phyloP scores from a whole-genome alignment of 2,329 filamentous ascomycete species.

The Sporothrix curviconia region DNA sequence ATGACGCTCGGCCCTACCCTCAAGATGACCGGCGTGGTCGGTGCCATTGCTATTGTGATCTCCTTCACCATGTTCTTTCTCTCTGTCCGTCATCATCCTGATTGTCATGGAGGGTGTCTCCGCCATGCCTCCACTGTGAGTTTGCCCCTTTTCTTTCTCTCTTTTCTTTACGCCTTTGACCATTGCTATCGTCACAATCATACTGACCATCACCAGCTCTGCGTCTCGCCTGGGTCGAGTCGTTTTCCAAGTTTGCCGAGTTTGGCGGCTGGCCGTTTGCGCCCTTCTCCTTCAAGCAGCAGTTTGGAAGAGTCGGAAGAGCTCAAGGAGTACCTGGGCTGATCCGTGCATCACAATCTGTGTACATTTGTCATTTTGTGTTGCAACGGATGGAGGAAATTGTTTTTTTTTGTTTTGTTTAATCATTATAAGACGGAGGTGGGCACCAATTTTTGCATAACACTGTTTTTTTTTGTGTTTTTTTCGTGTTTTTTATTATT shows the following conservation, averaged over 20 bases:
- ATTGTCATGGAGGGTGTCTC: constrained; percentile 95
- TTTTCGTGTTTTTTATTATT: constrained; percentile 4
- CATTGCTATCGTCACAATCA: too few relatives aligned
- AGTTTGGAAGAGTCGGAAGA: constrained; percentile 78
- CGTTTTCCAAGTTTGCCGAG: constrained; percentile 95
- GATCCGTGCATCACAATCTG: constrained; percentile 8
- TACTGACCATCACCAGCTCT: constrained; percentile 35
- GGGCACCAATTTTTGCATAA: constrained; percentile 1
- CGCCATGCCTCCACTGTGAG: constrained; percentile 74
- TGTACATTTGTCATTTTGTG: not conserved
- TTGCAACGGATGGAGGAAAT: too few relatives aligned
- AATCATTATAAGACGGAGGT: not conserved
- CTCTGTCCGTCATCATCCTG: constrained; percentile 60
- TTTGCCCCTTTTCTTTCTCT: not conserved
- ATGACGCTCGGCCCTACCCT: constrained; percentile 88
- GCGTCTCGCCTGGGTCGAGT: constrained; percentile 92
- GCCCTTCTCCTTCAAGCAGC: constrained; percentile 78
- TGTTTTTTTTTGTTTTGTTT: not conserved
- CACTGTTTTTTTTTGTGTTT: not conserved
- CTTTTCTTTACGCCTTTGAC: not conserved
- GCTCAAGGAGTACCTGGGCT: constrained; percentile 50
- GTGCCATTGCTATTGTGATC: constrained; percentile 73
- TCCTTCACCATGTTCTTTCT: constrained; percentile 89
- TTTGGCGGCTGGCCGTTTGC: constrained; percentile 81
- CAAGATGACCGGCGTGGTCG: constrained; percentile 54